These are phyloP conservation scores for Perkinsus chesapeaki DNA, from an alignment of 169 alveolate species.

Conservation along the genomic window DNA sequence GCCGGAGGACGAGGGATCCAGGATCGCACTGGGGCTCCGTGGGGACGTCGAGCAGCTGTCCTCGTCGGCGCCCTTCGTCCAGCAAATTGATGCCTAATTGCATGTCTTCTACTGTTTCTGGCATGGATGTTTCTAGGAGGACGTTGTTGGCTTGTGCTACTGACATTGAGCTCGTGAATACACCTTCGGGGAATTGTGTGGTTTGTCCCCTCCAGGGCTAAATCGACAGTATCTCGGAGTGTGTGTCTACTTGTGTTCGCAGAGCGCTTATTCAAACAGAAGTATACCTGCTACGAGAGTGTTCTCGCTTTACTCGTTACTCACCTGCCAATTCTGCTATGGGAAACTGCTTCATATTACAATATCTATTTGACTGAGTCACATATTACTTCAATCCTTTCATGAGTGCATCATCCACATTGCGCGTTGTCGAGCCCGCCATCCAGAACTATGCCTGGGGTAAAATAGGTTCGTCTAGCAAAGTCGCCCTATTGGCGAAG, in stretches of 20 bases:
- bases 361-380: neutral
- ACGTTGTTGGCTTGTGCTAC: neutral
- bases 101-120: neutral
- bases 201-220: too few relatives aligned
- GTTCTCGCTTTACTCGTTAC: too few relatives aligned
- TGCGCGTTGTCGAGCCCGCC: neutral
- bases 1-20: neutral
- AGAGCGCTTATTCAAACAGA: too few relatives aligned
- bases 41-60: neutral
- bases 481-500: slow-evolving; percentile 8
- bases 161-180: neutral
- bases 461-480: neutral
- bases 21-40: neutral
- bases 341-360: neutral
- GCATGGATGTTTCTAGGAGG: neutral
- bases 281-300: too few relatives aligned
- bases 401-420: neutral
- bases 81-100: neutral
- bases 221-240: neutral
- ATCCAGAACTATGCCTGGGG: slow-evolving; percentile 30
- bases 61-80: neutral
- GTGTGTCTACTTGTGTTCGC: neutral
- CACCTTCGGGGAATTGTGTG: neutral
- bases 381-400: neutral
- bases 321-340: neutral